These are phyloP conservation scores for Kwoniella newhampshirensis DNA, from an alignment of 768 basidiomycete genomes.

Conservation along the genomic window DNA sequence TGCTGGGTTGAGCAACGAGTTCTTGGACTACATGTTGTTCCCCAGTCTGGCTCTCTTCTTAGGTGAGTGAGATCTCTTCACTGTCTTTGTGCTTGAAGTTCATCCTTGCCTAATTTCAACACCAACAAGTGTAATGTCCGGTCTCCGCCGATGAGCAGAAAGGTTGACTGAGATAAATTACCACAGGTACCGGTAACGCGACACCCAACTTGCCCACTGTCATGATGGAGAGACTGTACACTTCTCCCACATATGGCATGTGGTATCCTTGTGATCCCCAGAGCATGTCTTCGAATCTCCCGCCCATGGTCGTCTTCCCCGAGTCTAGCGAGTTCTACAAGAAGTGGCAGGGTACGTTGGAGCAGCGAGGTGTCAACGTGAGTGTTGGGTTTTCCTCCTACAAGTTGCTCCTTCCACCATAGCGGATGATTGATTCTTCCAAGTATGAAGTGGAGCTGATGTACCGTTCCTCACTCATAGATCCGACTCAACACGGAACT, in stretches of 20 bases:
- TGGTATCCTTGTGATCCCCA: constrained; percentile 55
- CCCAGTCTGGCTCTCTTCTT: constrained; percentile 52
- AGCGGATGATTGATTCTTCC: too few relatives aligned
- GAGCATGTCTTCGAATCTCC: constrained; percentile 53
- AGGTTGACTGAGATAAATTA: too few relatives aligned
- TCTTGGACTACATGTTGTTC: constrained; percentile 55
- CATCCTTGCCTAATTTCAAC: constrained; percentile 10
- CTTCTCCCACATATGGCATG: constrained; percentile 57
- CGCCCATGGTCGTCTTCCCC: constrained; percentile 57
- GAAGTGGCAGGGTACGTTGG: constrained; percentile 52
- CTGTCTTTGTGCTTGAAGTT: not conserved
- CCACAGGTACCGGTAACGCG: constrained; percentile 54
- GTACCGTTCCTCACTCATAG: constrained; percentile 9
- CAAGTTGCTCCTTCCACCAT: too few relatives aligned
- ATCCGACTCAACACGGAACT: constrained; percentile 55
- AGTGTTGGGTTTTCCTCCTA: too few relatives aligned
- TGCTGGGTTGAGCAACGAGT: constrained; percentile 56
- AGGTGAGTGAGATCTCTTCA: constrained; percentile 20
- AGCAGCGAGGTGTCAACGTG: constrained; percentile 53
- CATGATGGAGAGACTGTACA: constrained; percentile 57
- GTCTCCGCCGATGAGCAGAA: too few relatives aligned
- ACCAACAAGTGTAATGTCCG: too few relatives aligned
- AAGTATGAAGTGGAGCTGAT: too few relatives aligned
- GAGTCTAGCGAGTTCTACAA: constrained; percentile 54
- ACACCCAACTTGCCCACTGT: constrained; percentile 55